Evolutionary conservation across 202 grass and related monocot genomes (phyloP), one percentile per base, ranked within the genome.

Genomic region (Zoysia matrella): DNA sequence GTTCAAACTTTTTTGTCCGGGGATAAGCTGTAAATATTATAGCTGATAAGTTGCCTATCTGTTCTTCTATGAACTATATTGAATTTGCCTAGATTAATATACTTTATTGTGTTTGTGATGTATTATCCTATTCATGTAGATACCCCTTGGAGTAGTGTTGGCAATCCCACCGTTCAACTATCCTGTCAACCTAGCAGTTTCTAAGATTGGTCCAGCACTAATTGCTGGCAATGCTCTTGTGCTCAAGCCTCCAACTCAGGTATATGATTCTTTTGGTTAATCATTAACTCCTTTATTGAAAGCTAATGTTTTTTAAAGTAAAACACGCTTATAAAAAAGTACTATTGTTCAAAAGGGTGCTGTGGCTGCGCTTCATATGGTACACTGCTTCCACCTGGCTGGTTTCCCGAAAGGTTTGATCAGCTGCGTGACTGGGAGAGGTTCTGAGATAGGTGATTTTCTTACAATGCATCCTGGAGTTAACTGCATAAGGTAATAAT

Each of bases 401-500:
- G 92, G 96, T 90, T 98, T 98, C 75, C 96, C 96, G 1, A 92
- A 95, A 84, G 96, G 92, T 22, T 81, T 98, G 74, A 95, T 98
- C 43, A 93, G 80, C 71, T 98, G 96, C 81, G 80, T 98, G 52
- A 98, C 96, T 54, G 96, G 96, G 75, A 98, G 93, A 78, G 96
- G 96, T 69, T 98, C 96, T 65, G 96, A 98, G 84, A 98, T 98
- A 41, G 96, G 96, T 92, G 30, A 36, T 36, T 36, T 36, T 36
- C 30, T 36, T 36, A 36, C 30, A 36, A 36, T 36, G 30, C 30
- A 98, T 91, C 96, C 92, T 79, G 92, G 86, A 58, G 96, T 98
- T 2, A 98, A 98, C 83, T 98, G 96, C 75, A 95, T 98, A 54
- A 98, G 96, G 96, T 95, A 83, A 79, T 39, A 53, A 67, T 39